Percentiles rank a stretch among this genome's conserved stretches.
These are phyloP conservation scores for Scheffersomyces ergatensis DNA, from an alignment of 805 yeast species.

Conservation along the genomic window DNA sequence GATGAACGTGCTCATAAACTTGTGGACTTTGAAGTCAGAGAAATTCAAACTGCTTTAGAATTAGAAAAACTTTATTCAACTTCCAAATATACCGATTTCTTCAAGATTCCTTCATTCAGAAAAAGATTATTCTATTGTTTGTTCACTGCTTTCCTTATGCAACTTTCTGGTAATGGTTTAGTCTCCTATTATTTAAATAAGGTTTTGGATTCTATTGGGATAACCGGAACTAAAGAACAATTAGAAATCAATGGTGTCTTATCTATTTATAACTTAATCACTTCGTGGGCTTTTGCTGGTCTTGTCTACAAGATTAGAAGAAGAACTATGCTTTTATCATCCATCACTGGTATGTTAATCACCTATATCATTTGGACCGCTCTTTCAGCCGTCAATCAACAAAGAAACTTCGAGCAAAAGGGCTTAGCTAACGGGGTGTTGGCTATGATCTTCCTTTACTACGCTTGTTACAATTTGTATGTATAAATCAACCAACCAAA, in stretches of 20 bases:
- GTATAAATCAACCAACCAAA: no score
- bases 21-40: slow-evolving; percentile 37
- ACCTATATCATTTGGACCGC: slow-evolving; percentile 15
- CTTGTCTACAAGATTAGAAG: slow-evolving; percentile 21
- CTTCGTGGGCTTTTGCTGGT: slow-evolving; percentile 18
- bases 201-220: slow-evolving; percentile 53
- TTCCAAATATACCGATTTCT: slow-evolving; percentile 36
- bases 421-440: slow-evolving; percentile 43
- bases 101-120: slow-evolving; percentile 36
- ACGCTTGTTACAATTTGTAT: slow-evolving; percentile 19
- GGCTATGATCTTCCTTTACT: slow-evolving; percentile 48
- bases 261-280: slow-evolving; percentile 44
- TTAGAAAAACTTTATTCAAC: slow-evolving; percentile 32
- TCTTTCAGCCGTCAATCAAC: slow-evolving; percentile 45
- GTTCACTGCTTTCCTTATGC: slow-evolving; percentile 37
- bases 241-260: slow-evolving; percentile 51
- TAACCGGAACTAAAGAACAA: slow-evolving; percentile 44
- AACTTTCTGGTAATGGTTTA: slow-evolving; percentile 51
- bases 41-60: slow-evolving; percentile 38
- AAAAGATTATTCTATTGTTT: slow-evolving; percentile 38
- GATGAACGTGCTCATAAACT: slow-evolving; percentile 23
- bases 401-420: slow-evolving; percentile 39
- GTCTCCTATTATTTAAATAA: slow-evolving; percentile 50
- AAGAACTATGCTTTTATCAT: slow-evolving; percentile 24
- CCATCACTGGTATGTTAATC: slow-evolving; percentile 12